Base-by-base conservation (phyloP, 2,329 filamentous ascomycete species). In the Plectosphaerella sp. region DNA sequence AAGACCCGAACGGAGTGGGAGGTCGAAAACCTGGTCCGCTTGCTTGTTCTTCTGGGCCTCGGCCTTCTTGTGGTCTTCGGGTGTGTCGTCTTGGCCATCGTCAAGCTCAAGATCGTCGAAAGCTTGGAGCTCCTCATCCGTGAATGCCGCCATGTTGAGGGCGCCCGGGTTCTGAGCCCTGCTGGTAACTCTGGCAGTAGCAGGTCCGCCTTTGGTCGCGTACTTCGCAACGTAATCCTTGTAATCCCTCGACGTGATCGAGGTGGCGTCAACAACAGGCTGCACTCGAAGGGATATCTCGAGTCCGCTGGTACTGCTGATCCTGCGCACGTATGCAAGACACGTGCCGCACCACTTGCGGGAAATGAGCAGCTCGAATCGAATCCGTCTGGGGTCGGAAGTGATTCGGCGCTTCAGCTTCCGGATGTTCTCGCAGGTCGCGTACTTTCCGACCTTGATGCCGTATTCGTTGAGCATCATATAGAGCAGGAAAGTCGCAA, bases 401-500 rank as follows among this genome's bases (percentile, higher is more conserved):
- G n/a, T 33, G 14, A 49, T 49, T 14, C 15, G 14, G 11, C 28
- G 14, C 2, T 24, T 42, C 24, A 52, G 28, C 20, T 28, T 18
- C 1, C 15, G 18, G 16, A 45, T 35, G 12, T 52, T n/a, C n/a
- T 24, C 18, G 14, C 12, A 45, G 5, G 10, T 45, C 20, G 22
- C 43, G 37, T 14, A 41, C 18, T 20, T 46, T 12, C 43, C 43
- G 20, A 8, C 22, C 18, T 12, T 45, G 10, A 42, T 39, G 1
- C 16, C 22, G 20, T 36, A 8, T 0, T 15, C 12, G 3, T 48
- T 16, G 0, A 73, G 58, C 0, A 72, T 54, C 0, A 62, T 49
- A 8, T 62, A 63, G 0, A 72, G 47, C 0, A 64, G 66, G 18
- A 70, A 64, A 0, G 65, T 60, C 0, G 71, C 67, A 0, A 75